A percentile compares a stretch with the other conserved stretches of the same genome.
phyloP scores from a whole-genome alignment of 768 basidiomycete genomes.

The Mycena kentingensis region DNA sequence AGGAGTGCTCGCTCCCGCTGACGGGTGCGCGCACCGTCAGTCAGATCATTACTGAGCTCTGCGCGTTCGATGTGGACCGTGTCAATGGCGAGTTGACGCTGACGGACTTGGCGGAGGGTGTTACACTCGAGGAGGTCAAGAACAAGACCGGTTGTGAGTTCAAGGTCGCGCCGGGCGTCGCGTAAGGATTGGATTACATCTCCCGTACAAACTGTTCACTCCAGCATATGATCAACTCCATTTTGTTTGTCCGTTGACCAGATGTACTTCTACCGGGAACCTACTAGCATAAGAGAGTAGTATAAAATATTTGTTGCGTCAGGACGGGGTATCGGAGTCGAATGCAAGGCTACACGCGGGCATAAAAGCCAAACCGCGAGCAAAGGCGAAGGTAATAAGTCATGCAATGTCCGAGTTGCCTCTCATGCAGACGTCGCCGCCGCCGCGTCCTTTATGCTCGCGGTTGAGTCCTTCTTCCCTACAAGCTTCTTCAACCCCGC shows the following conservation, averaged over 20 bases:
- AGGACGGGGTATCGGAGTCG: not conserved
- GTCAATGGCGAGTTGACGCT: slow-evolving; percentile 69
- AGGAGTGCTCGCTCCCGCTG: slow-evolving; percentile 78
- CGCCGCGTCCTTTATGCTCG: slow-evolving; percentile 45
- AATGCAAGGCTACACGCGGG: not conserved
- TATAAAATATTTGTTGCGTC: slow-evolving; percentile 1
- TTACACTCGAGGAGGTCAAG: slow-evolving; percentile 79
- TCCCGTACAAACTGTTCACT: no score
- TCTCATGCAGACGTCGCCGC: slow-evolving; percentile 14
- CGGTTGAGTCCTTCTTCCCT: slow-evolving; percentile 55
- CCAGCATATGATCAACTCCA: no score
- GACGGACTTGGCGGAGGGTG: slow-evolving; percentile 83
- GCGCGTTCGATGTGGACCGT: slow-evolving; percentile 87
- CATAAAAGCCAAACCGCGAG: no score
- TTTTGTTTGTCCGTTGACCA: not conserved
- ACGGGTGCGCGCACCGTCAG: slow-evolving; percentile 89
- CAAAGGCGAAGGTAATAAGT: not conserved
- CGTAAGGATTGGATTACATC: not conserved
- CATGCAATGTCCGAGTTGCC: not conserved
- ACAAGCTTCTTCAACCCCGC: slow-evolving; percentile 58
- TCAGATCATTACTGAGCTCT: slow-evolving; percentile 91
- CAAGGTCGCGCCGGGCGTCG: slow-evolving; percentile 39
- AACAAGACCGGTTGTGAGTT: slow-evolving; percentile 89
- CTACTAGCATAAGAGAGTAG: not conserved
- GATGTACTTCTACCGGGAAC: not conserved